Evolutionary conservation across 2,329 filamentous ascomycete genomes (phyloP).

Genomic region (Venturia asperata): DNA sequence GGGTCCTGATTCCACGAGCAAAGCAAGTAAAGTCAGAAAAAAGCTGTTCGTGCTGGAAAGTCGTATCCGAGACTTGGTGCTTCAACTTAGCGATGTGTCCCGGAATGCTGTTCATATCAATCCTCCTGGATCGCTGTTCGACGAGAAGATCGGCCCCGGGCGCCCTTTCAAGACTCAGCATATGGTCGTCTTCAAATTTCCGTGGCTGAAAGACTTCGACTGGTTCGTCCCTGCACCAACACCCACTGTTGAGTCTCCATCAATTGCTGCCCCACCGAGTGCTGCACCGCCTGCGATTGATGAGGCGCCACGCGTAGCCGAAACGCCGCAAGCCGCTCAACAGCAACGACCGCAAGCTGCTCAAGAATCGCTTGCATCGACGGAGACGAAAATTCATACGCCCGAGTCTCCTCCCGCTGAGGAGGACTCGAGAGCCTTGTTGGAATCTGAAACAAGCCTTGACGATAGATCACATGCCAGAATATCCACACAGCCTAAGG

Average conservation of each 20-base stretch:
- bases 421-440: background rate
- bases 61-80: conserved; percentile 26
- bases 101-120: conserved; percentile 39
- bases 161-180: conserved; percentile 28
- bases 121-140: conserved; percentile 36
- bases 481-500: background rate
- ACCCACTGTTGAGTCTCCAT: background rate
- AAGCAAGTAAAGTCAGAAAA: background rate
- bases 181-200: conserved; percentile 38
- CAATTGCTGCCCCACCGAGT: background rate
- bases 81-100: conserved; percentile 27
- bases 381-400: background rate
- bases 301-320: background rate
- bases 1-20: background rate
- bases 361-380: background rate
- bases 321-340: background rate
- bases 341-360: background rate
- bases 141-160: conserved; percentile 26
- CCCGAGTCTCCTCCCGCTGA: background rate
- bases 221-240: conserved; percentile 29
- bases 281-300: background rate
- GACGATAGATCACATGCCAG: background rate
- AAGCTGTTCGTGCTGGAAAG: conserved; percentile 19
- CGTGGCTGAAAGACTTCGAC: conserved; percentile 28
- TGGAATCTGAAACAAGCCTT: background rate